phyloP scores from a whole-genome alignment of 352 stramenopile genomes.

The Globisporangium polare region DNA sequence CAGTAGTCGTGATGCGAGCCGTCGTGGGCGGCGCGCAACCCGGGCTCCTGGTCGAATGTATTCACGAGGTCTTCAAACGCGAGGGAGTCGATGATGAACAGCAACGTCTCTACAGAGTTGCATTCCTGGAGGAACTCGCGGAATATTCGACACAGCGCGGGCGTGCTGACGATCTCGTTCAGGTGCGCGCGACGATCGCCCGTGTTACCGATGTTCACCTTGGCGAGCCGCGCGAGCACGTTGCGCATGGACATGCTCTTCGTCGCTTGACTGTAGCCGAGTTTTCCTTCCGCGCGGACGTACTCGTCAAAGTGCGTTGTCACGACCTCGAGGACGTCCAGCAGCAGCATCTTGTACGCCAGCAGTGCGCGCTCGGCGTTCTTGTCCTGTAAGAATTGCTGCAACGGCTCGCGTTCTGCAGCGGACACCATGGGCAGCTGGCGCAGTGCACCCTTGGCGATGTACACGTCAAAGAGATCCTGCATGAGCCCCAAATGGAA shows the following conservation, averaged over 20 bases:
- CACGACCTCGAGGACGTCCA: slow-evolving; percentile 56
- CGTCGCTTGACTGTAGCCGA: slow-evolving; percentile 38
- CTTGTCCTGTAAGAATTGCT: slow-evolving; percentile 39
- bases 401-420: slow-evolving; percentile 39
- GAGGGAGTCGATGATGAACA: slow-evolving; percentile 67
- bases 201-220: slow-evolving; percentile 27
- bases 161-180: slow-evolving; percentile 47
- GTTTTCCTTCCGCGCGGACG: slow-evolving; percentile 29
- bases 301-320: slow-evolving; percentile 57
- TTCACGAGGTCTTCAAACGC: slow-evolving; percentile 65
- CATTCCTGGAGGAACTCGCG: slow-evolving; percentile 48
- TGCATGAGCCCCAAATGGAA: slow-evolving; percentile 62
- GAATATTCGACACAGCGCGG: slow-evolving; percentile 47
- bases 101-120: slow-evolving; percentile 56
- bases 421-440: slow-evolving; percentile 50
- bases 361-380: slow-evolving; percentile 40
- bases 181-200: slow-evolving; percentile 45
- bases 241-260: slow-evolving; percentile 45
- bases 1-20: slow-evolving; percentile 53
- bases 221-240: slow-evolving; percentile 45
- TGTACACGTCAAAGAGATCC: slow-evolving; percentile 56
- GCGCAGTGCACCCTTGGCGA: slow-evolving; percentile 30
- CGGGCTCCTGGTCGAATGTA: slow-evolving; percentile 26
- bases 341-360: slow-evolving; percentile 57
- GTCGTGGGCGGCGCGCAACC: slow-evolving; percentile 14